A percentile compares a stretch with the other conserved stretches of the same genome.
phyloP scores from a whole-genome alignment of 73 alveolate species.

The Paraurostyla sp. region DNA sequence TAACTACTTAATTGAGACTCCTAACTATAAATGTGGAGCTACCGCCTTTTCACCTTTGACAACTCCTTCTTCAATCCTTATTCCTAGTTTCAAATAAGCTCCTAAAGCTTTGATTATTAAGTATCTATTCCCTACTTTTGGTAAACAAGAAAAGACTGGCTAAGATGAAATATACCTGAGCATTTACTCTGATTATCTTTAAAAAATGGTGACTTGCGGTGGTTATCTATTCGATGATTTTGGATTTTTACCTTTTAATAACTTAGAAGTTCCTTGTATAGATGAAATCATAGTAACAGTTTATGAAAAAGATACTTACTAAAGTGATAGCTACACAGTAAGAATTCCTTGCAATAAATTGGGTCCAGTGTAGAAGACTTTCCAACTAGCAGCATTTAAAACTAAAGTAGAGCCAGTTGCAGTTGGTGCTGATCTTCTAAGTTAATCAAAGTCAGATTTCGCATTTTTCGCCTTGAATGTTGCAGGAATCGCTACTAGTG shows the following conservation, averaged over 20 bases:
- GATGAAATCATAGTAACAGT: neutral
- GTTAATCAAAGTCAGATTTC: neutral
- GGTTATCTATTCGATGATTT: neutral
- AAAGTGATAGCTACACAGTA: neutral
- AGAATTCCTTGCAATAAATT: neutral
- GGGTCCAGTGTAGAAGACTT: neutral
- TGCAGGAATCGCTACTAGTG: neutral
- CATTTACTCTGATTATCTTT: constrained; percentile 18
- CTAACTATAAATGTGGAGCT: neutral
- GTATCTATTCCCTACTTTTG: neutral
- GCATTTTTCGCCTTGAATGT: neutral
- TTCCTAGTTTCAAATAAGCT: neutral
- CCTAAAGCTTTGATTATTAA: neutral
- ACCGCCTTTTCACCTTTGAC: neutral
- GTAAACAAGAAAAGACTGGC: neutral
- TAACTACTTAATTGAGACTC: neutral
- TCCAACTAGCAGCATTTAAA: neutral
- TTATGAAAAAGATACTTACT: neutral
- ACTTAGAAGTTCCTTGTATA: constrained; percentile 11
- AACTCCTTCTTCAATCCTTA: neutral
- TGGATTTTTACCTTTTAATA: neutral
- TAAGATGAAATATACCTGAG: neutral
- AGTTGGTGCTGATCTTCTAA: neutral
- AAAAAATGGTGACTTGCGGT: neutral
- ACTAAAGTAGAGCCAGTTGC: neutral